A percentile compares a stretch with the other conserved stretches of the same genome.
Evolutionary conservation across 306 rosid species (phyloP).

Genomic region (Glycine soja): DNA sequence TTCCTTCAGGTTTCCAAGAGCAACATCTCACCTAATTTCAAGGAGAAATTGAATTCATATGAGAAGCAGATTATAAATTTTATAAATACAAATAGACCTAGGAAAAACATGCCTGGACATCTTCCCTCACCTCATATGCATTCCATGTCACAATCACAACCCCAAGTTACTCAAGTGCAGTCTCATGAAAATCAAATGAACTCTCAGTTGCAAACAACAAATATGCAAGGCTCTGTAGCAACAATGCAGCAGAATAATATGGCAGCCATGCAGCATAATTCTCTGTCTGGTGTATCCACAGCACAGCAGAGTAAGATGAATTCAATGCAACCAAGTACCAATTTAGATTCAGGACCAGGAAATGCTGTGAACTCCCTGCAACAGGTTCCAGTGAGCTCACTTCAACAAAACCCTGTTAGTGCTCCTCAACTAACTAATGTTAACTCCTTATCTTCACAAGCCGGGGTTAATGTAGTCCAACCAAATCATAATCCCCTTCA

Average conservation of each 20-base stretch:
- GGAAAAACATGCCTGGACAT: conserved; percentile 73
- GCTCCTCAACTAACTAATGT: conserved; percentile 72
- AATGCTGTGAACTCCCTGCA: conserved; percentile 68
- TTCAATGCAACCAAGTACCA: conserved; percentile 70
- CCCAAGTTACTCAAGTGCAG: conserved; percentile 71
- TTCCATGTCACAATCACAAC: conserved; percentile 69
- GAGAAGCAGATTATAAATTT: conserved; percentile 80
- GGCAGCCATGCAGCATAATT: conserved; percentile 72
- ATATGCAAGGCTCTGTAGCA: conserved; percentile 65
- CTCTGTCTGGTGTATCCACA: conserved; percentile 68
- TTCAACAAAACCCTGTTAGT: conserved; percentile 78
- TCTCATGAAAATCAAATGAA: conserved; percentile 87
- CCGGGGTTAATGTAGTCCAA: conserved; percentile 73
- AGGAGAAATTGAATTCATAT: conserved; percentile 67
- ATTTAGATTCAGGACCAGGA: conserved; percentile 75
- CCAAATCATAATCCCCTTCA: conserved; percentile 65
- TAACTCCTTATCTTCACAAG: conserved; percentile 72
- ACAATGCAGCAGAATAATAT: conserved; percentile 69
- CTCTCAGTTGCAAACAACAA: conserved; percentile 77
- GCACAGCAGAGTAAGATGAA: conserved; percentile 67
- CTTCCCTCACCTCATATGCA: conserved; percentile 78
- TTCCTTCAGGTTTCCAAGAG: conserved; percentile 68
- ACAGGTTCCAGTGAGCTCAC: conserved; percentile 63
- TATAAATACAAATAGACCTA: conserved; percentile 67
- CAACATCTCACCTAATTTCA: conserved; percentile 49